Percentiles rank a stretch among this genome's conserved stretches.
phyloP scores from a whole-genome alignment of 768 basidiomycete species.

The Boletus reticulatus region DNA sequence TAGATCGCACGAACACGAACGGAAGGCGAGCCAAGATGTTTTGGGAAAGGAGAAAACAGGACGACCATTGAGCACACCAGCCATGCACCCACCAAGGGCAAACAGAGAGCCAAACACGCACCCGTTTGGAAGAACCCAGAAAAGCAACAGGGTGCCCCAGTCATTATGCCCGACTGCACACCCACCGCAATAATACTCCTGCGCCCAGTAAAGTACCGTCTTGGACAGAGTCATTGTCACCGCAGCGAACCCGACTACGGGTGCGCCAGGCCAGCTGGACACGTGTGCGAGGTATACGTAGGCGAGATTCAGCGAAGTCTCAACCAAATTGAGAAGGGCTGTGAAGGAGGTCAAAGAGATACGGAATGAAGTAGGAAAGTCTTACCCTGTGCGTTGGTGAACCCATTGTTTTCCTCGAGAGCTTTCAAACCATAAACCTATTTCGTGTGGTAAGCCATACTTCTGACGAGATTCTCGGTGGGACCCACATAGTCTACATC shows the following conservation, averaged over 20 bases:
- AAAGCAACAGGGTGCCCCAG: conserved; percentile 44
- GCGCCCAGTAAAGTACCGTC: conserved; percentile 77
- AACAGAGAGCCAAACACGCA: conserved; percentile 32
- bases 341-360: neutral
- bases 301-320: conserved; percentile 67
- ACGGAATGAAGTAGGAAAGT: neutral
- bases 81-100: neutral
- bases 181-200: conserved; percentile 76
- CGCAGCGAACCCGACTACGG: conserved; percentile 70
- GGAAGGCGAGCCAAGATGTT: no score
- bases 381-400: conserved; percentile 83
- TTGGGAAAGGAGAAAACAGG: neutral
- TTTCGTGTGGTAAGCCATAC: conserved; percentile 10
- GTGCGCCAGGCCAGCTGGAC: conserved; percentile 57
- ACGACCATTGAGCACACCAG: conserved; percentile 4
- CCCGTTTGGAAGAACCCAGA: conserved; percentile 83
- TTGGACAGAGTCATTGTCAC: conserved; percentile 82
- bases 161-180: conserved; percentile 78
- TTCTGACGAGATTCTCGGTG: neutral
- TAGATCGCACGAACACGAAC: neutral
- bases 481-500: conserved; percentile 47
- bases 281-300: conserved; percentile 79
- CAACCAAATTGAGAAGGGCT: conserved; percentile 81
- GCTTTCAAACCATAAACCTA: conserved; percentile 75
- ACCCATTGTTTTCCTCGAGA: conserved; percentile 66